Evolutionary conservation across 768 basidiomycete species (phyloP), one percentile per base, ranked within the genome.

Genomic region (Sarcomyxa edulis): DNA sequence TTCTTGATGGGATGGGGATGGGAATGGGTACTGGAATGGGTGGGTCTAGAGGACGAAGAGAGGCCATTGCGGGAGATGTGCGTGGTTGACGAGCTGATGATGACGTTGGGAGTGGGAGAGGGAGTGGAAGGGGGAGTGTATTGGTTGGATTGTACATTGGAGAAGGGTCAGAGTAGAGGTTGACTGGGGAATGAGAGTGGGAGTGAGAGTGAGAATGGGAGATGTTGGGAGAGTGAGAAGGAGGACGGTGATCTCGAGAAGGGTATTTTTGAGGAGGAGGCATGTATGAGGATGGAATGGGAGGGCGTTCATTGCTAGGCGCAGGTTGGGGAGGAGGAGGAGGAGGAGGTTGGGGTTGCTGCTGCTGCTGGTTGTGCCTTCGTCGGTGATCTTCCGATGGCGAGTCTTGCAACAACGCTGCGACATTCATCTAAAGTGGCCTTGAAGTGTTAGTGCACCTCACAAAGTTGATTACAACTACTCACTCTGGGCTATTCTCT

Each of bases 391-490:
- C 73, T 48, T 80, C 79, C 0, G 80, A 81, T 34, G 82, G 82
- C 0, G 81, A 76, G 57, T 81, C 79, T 48, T 83, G 80, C 18
- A 85, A 63, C 40, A 85, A 71, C 53, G 68, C 75, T 16, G 76
- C 75, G 48, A 85, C 78, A 60, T 84, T 81, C 82, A 84, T 84
- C n/a, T n/a, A 81, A 18, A 64, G 76, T 1, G 72, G 69, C 4
- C 49, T 74, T 35, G 65, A 65, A 27, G 57, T 51, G n/a, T n/a
- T n/a, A n/a, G n/a, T n/a, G n/a, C n/a, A n/a, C n/a, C n/a, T n/a
- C n/a, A n/a, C n/a, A n/a, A n/a, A n/a, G n/a, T n/a, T n/a, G n/a
- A n/a, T n/a, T n/a, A n/a, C n/a, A n/a, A n/a, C n/a, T n/a, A n/a
- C n/a, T n/a, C n/a, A n/a, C n/a, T n/a, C n/a, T n/a, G n/a, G n/a